Conservation (phyloP, 768 basidiomycete genomes). For the Lyophyllum atratum region DNA sequence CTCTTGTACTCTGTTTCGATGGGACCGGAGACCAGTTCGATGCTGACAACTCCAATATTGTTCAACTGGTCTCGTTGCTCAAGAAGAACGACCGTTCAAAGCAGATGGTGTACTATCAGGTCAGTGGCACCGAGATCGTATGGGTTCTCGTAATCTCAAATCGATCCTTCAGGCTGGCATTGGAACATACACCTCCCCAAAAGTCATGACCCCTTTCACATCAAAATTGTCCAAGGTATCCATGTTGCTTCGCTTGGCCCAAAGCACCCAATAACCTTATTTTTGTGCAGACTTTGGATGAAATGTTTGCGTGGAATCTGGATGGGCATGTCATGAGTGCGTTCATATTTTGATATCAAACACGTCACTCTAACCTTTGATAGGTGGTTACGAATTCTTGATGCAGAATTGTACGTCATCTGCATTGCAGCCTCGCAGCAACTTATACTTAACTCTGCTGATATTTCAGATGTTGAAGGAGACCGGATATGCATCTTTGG, state of each 20-base stretch:
- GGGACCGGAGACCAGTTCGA: constrained; percentile 58
- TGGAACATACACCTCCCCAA: constrained; percentile 48
- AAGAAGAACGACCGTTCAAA: constrained; percentile 53
- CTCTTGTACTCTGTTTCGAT: constrained; percentile 57
- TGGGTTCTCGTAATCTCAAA: neutral
- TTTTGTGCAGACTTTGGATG: constrained; percentile 41
- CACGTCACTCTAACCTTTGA: neutral
- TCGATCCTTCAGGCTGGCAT: constrained; percentile 43
- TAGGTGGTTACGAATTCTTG: constrained; percentile 58
- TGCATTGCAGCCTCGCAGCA: neutral
- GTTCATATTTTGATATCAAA: constrained; percentile 8
- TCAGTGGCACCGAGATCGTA: constrained; percentile 11
- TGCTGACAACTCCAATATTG: constrained; percentile 56
- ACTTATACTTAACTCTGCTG: neutral
- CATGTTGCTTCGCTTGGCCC: neutral
- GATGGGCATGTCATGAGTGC: constrained; percentile 50
- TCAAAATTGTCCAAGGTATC: constrained; percentile 41
- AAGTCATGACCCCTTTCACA: constrained; percentile 35
- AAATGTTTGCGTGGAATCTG: constrained; percentile 51
- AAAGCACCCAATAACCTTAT: neutral
- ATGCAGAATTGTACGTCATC: constrained; percentile 52
- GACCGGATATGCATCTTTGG: constrained; percentile 69
- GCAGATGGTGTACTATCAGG: constrained; percentile 65
- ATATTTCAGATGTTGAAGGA: constrained; percentile 41
- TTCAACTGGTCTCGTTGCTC: constrained; percentile 48